Evolutionary conservation across 306 rosid species (phyloP), one percentile per base, ranked within the genome.

Genomic region (Gillenia trifoliata): DNA sequence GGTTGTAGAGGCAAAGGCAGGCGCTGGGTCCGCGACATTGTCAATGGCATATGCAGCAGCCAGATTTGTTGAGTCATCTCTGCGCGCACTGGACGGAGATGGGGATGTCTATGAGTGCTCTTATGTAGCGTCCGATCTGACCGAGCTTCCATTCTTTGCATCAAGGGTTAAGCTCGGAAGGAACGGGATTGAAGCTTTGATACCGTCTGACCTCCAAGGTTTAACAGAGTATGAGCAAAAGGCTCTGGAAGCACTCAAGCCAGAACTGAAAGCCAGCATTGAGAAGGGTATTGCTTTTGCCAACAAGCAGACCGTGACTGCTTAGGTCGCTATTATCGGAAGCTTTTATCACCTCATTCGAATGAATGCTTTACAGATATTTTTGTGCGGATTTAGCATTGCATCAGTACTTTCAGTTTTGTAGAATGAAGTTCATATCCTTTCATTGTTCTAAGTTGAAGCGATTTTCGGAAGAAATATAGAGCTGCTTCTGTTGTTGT

Each of bases 11-110:
- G 99, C 99, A 3, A 95, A 95, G 86, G 99, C 98, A 5, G 99
- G 99, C 59, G 85, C 97, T 15, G 99, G 99, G 26, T 95, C 99
- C 50, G 99, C 99, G 41, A 95, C 99, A 63, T 75, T 95, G 84
- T 95, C 99, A 15, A 95, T 95, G 99, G 99, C 99, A 60, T 95
- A 95, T 82, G 98, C 98, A 4, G 99, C 99, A 0, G 99, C 99
- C 25, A 85, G 99, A 84, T 95, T 95, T 66, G 97, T 95, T 3
- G 99, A 95, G 82, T 95, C 99, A 0, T 92, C 98, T 66, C 97
- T 95, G 8, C 93, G 99, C 22, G 99, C 97, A 0, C 87, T 95
- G 36, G 99, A 92, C 20, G 99, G 99, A 80, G 99, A 95, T 45
- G 86, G 89, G 9, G 98, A 95, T 85, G 99, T 95, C 49, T 95